A percentile compares a stretch with the other conserved stretches of the same genome.
These are phyloP conservation scores for Marchantia polymorpha DNA, from an alignment of 225 moss, liverwort and hornwort species.

Conservation along the genomic window DNA sequence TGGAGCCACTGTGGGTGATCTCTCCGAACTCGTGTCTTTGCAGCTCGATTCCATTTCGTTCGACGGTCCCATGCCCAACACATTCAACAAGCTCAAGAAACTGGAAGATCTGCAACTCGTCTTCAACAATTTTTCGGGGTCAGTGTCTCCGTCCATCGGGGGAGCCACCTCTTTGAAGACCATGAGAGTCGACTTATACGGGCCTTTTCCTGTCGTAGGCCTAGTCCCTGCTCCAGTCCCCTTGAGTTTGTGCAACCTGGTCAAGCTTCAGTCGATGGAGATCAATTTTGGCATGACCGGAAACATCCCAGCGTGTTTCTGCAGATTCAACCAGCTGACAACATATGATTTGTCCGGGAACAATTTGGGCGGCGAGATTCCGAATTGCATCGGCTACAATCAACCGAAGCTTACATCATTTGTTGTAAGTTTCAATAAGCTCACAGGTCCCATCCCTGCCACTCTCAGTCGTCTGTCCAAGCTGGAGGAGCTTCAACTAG, in stretches of 20 bases:
- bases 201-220: not conserved
- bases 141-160: not conserved
- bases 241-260: not conserved
- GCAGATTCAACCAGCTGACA: not conserved
- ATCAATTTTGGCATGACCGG: not conserved
- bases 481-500: not conserved
- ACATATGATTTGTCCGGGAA: not conserved
- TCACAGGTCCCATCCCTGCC: conserved; percentile 1
- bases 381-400: not conserved
- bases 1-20: conserved; percentile 20
- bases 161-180: not conserved
- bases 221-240: conserved; percentile 4
- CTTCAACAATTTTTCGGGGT: not conserved
- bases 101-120: not conserved
- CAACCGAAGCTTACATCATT: not conserved
- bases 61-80: conserved; percentile 22
- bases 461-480: not conserved
- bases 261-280: not conserved
- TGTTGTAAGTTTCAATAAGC: not conserved
- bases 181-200: not conserved
- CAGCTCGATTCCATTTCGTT: not conserved
- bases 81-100: conserved; percentile 13
- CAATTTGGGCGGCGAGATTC: not conserved
- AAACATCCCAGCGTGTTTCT: not conserved
- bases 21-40: conserved; percentile 9